Evolutionary conservation across 2,329 filamentous ascomycete genomes (phyloP).

Genomic region (Knufia petricola): DNA sequence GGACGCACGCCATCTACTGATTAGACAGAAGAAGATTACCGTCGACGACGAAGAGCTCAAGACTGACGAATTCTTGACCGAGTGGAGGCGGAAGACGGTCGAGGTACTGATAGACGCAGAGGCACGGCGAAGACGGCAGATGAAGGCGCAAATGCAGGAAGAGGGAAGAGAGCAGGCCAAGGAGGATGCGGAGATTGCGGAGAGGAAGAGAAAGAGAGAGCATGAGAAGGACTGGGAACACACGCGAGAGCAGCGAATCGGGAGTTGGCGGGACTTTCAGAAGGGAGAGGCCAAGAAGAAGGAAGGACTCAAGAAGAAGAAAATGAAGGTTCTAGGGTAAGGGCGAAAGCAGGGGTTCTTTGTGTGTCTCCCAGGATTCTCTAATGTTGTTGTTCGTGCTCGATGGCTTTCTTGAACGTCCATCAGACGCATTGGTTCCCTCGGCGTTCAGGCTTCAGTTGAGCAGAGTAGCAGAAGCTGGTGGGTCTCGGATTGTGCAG

Average conservation of each 20-base stretch:
- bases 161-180: slow-evolving; percentile 82
- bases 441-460: too few relatives aligned
- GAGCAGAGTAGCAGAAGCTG: too few relatives aligned
- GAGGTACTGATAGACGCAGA: slow-evolving; percentile 90
- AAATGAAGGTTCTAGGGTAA: slow-evolving; percentile 40
- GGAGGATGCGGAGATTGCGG: slow-evolving; percentile 74
- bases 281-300: slow-evolving; percentile 54
- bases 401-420: too few relatives aligned
- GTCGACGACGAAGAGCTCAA: slow-evolving; percentile 75
- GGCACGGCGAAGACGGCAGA: slow-evolving; percentile 67
- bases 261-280: slow-evolving; percentile 86
- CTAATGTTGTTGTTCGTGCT: too few relatives aligned
- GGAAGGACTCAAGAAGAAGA: slow-evolving; percentile 51
- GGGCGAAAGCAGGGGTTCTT: too few relatives aligned
- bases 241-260: slow-evolving; percentile 81
- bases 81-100: slow-evolving; percentile 85
- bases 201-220: slow-evolving; percentile 75
- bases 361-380: too few relatives aligned
- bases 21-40: slow-evolving; percentile 89
- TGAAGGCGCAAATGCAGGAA: slow-evolving; percentile 93
- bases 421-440: too few relatives aligned
- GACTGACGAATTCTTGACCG: slow-evolving; percentile 68
- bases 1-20: slow-evolving; percentile 87
- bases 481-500: too few relatives aligned
- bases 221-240: slow-evolving; percentile 94